Evolutionary conservation across 1,284 basidiomycete genomes (phyloP).

Genomic region (Binderoboletus segoi): DNA sequence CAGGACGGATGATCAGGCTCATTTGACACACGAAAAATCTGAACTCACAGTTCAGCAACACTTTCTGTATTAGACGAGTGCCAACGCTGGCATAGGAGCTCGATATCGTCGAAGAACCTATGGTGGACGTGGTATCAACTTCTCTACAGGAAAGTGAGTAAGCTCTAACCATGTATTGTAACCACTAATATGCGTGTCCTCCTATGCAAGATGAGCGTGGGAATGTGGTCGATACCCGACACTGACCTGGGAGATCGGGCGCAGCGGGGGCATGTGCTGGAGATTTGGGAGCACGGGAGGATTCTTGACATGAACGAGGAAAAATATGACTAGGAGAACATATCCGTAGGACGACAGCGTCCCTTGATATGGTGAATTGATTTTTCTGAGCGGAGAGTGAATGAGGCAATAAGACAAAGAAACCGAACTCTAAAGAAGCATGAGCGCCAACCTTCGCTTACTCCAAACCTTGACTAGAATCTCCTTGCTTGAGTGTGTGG

Average conservation of each 20-base stretch:
- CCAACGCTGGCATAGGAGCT: conserved; percentile 89
- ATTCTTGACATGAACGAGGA: conserved; percentile 95
- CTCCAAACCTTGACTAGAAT: conserved; percentile 95
- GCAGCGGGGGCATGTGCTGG: conserved; percentile 85
- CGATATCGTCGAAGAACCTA: conserved; percentile 98
- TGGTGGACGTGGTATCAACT: background rate
- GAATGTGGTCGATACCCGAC: conserved; percentile 1
- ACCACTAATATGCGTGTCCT: conserved; percentile 84
- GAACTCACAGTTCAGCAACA: conserved; percentile 85
- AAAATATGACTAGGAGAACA: conserved; percentile 97
- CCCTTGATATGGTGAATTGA: conserved; percentile 97
- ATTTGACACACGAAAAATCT: conserved; percentile 3
- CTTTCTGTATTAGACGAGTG: conserved; percentile 91
- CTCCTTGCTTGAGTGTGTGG: conserved; percentile 14
- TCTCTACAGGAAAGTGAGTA: background rate
- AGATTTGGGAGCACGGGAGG: conserved; percentile 91
- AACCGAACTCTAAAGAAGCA: background rate
- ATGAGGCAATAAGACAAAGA: conserved; percentile 1
- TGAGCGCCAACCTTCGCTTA: conserved; percentile 74
- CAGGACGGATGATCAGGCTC: conserved; percentile 10
- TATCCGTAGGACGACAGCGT: conserved; percentile 98
- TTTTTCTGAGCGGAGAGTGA: conserved; percentile 65
- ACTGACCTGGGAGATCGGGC: conserved; percentile 71
- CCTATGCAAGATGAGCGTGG: conserved; percentile 47
- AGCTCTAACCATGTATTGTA: conserved; percentile 75